Percentiles rank a stretch among this genome's conserved stretches.
Evolutionary conservation across 495 filamentous ascomycete species (phyloP).

Genomic region (Durotheca rogersii): DNA sequence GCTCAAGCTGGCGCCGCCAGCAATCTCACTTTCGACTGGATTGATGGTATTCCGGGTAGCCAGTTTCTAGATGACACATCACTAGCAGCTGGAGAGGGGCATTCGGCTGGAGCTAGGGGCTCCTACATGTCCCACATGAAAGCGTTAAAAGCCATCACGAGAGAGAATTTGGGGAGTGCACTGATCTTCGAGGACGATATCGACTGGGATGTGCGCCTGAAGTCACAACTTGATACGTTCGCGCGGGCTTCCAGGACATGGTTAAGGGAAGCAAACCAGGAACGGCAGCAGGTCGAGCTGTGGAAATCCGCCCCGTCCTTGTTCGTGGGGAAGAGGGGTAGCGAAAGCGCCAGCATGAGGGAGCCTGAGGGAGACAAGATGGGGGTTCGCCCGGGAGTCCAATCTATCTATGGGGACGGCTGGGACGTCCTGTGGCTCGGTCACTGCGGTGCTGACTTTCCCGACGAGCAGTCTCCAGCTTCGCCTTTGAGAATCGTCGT

Average conservation of each 20-base stretch:
- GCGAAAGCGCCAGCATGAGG: background rate
- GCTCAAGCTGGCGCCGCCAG: conserved; percentile 53
- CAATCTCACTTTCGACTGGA: conserved; percentile 54
- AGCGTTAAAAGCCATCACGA: conserved; percentile 38
- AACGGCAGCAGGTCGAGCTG: background rate
- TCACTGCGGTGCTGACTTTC: conserved; percentile 50
- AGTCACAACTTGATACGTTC: conserved; percentile 45
- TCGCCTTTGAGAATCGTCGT: conserved; percentile 37
- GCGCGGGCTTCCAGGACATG: conserved; percentile 36
- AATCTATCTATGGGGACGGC: conserved; percentile 41
- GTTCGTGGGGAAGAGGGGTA: background rate
- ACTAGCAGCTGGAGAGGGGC: conserved; percentile 17
- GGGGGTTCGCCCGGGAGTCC: background rate
- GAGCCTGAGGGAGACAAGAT: conserved; percentile 4
- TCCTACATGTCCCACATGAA: conserved; percentile 53
- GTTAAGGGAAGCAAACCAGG: conserved; percentile 19
- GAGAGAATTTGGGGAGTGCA: conserved; percentile 41
- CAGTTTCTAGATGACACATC: conserved; percentile 41
- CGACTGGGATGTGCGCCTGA: conserved; percentile 52
- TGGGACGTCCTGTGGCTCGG: conserved; percentile 57
- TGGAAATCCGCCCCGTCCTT: background rate
- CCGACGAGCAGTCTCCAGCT: conserved; percentile 9
- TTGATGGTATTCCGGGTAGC: conserved; percentile 52
- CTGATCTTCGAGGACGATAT: conserved; percentile 54
- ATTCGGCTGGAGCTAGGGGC: conserved; percentile 42